Conservation (phyloP, 805 yeast species). For the Torulaspora maleeae region DNA sequence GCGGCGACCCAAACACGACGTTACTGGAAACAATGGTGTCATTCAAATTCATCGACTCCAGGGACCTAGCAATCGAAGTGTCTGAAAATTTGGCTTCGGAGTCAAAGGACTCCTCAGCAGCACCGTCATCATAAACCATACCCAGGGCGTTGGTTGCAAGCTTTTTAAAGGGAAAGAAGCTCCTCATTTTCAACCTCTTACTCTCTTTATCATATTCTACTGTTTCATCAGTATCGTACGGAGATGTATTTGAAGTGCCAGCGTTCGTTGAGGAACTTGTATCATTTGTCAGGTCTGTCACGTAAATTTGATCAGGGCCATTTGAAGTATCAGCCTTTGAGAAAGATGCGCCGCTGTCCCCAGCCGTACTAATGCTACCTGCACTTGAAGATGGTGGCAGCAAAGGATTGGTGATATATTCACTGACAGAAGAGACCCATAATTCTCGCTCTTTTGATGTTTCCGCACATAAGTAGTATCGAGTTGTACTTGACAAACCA, state of each 20-base stretch:
- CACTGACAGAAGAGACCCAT: conserved; percentile 55
- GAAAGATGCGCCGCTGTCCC: conserved; percentile 7
- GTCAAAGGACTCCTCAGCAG: conserved; percentile 7
- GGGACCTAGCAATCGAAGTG: conserved; percentile 27
- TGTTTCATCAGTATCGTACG: conserved; percentile 13
- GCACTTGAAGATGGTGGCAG: conserved; percentile 10
- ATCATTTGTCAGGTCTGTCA: conserved; percentile 17
- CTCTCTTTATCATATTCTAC: conserved; percentile 36
- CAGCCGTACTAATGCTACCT: conserved; percentile 9
- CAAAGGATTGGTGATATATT: conserved; percentile 22
- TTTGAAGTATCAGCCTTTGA: conserved; percentile 8
- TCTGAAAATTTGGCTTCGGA: conserved; percentile 17
- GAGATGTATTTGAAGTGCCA: conserved; percentile 11
- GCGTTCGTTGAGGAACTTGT: conserved; percentile 1
- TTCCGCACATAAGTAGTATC: conserved; percentile 73
- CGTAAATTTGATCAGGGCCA: conserved; percentile 20
- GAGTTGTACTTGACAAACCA: conserved; percentile 39
- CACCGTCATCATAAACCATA: conserved; percentile 11
- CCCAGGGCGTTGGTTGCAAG: conserved; percentile 18
- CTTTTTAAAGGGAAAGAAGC: conserved; percentile 54
- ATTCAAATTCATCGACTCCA: conserved; percentile 32
- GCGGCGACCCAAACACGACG: conserved; percentile 62
- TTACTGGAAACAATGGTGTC: conserved; percentile 16
- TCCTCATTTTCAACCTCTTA: conserved; percentile 50
- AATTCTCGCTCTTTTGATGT: conserved; percentile 68